These are phyloP conservation scores for Ceratorhiza oryzae-sativae DNA, from an alignment of 1,284 basidiomycete genomes.

Conservation along the genomic window DNA sequence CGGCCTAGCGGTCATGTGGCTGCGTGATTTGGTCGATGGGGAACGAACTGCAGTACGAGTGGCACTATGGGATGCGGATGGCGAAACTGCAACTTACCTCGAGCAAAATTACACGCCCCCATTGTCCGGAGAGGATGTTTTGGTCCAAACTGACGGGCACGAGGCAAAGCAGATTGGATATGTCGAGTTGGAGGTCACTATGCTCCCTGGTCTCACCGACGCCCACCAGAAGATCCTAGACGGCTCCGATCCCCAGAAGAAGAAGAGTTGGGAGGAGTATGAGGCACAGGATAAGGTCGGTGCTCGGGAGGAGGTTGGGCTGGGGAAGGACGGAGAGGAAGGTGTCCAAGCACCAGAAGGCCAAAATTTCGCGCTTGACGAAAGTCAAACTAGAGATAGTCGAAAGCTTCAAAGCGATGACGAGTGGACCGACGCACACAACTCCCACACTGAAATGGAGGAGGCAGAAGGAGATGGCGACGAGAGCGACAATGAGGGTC, in stretches of 20 bases:
- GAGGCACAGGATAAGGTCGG: constrained; percentile 9
- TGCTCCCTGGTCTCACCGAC: constrained; percentile 13
- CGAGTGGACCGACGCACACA: constrained; percentile 13
- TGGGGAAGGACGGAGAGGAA: constrained; percentile 8
- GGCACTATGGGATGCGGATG: constrained; percentile 8
- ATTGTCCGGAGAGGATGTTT: neutral
- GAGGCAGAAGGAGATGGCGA: neutral
- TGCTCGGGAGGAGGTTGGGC: neutral
- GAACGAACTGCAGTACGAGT: constrained; percentile 3
- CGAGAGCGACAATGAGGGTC: neutral
- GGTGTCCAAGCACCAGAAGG: constrained; percentile 3
- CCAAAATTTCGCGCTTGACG: constrained; percentile 7
- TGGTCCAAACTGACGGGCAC: neutral
- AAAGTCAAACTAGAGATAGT: neutral
- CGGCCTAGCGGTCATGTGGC: constrained; percentile 36
- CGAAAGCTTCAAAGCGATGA: neutral
- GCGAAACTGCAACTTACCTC: neutral
- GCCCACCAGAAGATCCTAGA: constrained; percentile 21
- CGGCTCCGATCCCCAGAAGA: constrained; percentile 10
- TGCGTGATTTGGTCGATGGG: constrained; percentile 39
- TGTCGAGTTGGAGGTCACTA: constrained; percentile 15
- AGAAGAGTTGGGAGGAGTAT: constrained; percentile 29
- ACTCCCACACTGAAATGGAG: constrained; percentile 5
- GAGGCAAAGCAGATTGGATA: constrained; percentile 20
- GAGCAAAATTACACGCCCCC: constrained; percentile 31